phyloP scores from a whole-genome alignment of 2,329 filamentous ascomycete genomes.

The Hypoxylon sp. region DNA sequence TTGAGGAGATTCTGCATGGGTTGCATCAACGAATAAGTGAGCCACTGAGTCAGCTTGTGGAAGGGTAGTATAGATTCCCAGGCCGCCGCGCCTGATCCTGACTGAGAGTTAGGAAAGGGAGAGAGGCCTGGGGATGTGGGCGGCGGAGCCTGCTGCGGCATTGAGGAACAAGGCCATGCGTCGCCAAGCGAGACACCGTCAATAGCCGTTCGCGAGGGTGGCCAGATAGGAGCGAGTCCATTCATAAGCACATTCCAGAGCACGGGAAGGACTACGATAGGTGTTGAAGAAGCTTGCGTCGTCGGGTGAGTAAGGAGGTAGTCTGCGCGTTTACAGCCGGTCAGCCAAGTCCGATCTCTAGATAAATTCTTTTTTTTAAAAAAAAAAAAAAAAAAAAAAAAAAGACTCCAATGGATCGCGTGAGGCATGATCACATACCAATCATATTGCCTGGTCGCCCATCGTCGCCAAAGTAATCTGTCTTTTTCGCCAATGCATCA shows the following conservation, averaged over 20 bases:
- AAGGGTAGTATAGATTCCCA: constrained; percentile 89
- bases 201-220: constrained; percentile 85
- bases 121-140: constrained; percentile 67
- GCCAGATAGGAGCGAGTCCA: constrained; percentile 90
- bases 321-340: constrained; percentile 28
- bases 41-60: constrained; percentile 96
- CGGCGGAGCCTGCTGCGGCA: constrained; percentile 70
- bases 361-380: neutral
- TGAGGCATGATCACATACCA: constrained; percentile 67
- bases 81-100: constrained; percentile 56
- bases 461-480: constrained; percentile 86
- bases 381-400: neutral
- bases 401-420: neutral
- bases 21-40: constrained; percentile 93
- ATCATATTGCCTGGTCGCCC: constrained; percentile 95
- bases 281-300: constrained; percentile 88
- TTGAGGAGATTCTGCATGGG: constrained; percentile 87
- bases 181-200: constrained; percentile 91
- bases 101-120: constrained; percentile 61
- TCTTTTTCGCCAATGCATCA: constrained; percentile 80
- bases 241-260: constrained; percentile 94
- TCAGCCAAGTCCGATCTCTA: constrained; percentile 42
- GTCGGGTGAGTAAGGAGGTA: constrained; percentile 76
- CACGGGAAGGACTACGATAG: constrained; percentile 87
- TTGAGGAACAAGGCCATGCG: constrained; percentile 89